phyloP scores from a whole-genome alignment of 345 rosid genomes.

The Moricandia arvensis region DNA sequence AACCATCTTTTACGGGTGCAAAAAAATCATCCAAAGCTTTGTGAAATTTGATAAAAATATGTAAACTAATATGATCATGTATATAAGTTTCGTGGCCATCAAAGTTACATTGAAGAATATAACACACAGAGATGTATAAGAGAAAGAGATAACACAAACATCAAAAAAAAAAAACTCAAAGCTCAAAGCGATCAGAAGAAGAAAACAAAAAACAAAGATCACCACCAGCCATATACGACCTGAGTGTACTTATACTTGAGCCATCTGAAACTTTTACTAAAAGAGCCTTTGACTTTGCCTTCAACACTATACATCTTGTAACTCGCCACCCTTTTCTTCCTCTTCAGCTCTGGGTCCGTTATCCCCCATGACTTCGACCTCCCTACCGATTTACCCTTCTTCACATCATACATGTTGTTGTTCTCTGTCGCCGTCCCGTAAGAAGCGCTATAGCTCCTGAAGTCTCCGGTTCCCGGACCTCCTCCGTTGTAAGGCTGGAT shows the following conservation, averaged over 20 bases:
- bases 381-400: conserved; percentile 57
- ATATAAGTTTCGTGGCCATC: conserved; percentile 7
- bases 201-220: conserved; percentile 20
- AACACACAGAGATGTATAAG: conserved; percentile 11
- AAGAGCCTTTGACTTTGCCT: conserved; percentile 82
- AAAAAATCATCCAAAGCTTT: not conserved
- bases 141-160: no score
- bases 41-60: not conserved
- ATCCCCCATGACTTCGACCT: conserved; percentile 61
- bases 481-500: conserved; percentile 56
- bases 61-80: conserved; percentile 11
- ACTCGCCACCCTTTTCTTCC: conserved; percentile 95
- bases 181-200: not conserved
- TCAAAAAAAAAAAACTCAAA: not conserved
- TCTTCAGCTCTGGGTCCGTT: conserved; percentile 73
- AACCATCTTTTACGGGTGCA: not conserved
- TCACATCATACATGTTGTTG: conserved; percentile 31
- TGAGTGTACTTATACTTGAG: conserved; percentile 72
- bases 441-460: conserved; percentile 64
- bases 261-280: conserved; percentile 87
- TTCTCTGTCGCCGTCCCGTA: conserved; percentile 46
- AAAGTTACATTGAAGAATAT: conserved; percentile 28
- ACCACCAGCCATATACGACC: conserved; percentile 84
- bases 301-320: conserved; percentile 85
- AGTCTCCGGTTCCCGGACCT: conserved; percentile 44